Evolutionary conservation across 148 eudicot genomes (phyloP).

Genomic region (Amaranthus palmeri): DNA sequence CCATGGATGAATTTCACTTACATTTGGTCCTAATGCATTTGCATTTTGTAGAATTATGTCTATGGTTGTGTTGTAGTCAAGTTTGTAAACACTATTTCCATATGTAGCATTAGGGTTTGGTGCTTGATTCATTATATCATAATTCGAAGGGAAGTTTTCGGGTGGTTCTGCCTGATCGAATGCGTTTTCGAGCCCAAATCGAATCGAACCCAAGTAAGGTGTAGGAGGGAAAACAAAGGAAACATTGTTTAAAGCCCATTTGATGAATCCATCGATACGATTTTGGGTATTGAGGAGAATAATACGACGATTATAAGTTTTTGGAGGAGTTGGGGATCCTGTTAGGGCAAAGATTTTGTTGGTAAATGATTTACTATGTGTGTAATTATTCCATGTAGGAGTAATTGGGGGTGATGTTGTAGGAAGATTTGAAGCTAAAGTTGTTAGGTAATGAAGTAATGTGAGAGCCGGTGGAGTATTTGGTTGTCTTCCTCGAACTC

Average conservation of each 20-base stretch:
- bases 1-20: constrained; percentile 85
- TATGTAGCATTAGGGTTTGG: constrained; percentile 41
- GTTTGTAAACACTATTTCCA: constrained; percentile 54
- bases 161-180: constrained; percentile 45
- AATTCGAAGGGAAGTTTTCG: constrained; percentile 30
- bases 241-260: constrained; percentile 81
- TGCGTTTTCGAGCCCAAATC: constrained; percentile 26
- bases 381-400: constrained; percentile 61
- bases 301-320: constrained; percentile 34
- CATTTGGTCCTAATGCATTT: constrained; percentile 38
- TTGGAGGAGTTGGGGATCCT: constrained; percentile 53
- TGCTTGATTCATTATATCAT: constrained; percentile 44
- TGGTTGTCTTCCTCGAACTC: constrained; percentile 66
- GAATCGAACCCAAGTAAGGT: constrained; percentile 65
- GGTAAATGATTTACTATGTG: constrained; percentile 37
- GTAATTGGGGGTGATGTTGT: constrained; percentile 43
- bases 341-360: constrained; percentile 35
- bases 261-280: constrained; percentile 43
- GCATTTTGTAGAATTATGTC: constrained; percentile 84
- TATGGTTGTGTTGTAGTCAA: constrained; percentile 39
- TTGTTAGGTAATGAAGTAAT: constrained; percentile 45
- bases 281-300: constrained; percentile 72
- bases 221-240: constrained; percentile 61
- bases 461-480: constrained; percentile 67
- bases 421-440: constrained; percentile 40